A percentile compares a stretch with the other conserved stretches of the same genome.
Conservation (phyloP, 2,329 filamentous ascomycete genomes). For the Neoarthrinium moseri region DNA sequence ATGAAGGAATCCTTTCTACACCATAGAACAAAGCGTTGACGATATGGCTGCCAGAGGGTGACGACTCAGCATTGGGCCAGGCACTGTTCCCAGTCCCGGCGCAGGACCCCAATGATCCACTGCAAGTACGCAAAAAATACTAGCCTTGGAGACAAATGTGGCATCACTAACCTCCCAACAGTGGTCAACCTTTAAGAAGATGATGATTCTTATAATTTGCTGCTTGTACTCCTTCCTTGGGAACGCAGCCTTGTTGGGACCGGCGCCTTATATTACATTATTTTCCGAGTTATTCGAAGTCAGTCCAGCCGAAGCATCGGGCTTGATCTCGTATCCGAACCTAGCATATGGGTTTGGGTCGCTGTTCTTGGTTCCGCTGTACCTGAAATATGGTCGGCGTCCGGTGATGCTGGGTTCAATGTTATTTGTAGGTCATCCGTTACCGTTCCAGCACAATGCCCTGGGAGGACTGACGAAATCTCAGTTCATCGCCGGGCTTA, state of each 20-base stretch:
- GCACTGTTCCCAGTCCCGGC: slow-evolving; percentile 60
- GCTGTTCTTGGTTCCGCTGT: slow-evolving; percentile 55
- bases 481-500: slow-evolving; percentile 38
- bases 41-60: slow-evolving; percentile 41
- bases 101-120: slow-evolving; percentile 60
- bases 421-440: slow-evolving; percentile 25
- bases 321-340: slow-evolving; percentile 59
- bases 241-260: slow-evolving; percentile 54
- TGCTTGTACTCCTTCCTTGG: slow-evolving; percentile 58
- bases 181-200: slow-evolving; percentile 57
- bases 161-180: slow-evolving; percentile 18
- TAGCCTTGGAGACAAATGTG: not conserved
- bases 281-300: slow-evolving; percentile 52
- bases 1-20: slow-evolving; percentile 7
- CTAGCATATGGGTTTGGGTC: slow-evolving; percentile 59
- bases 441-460: too few species aligned
- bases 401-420: slow-evolving; percentile 41
- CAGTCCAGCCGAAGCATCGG: slow-evolving; percentile 48
- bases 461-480: not conserved
- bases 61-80: slow-evolving; percentile 59
- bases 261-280: slow-evolving; percentile 56
- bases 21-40: too few species aligned
- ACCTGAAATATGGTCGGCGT: slow-evolving; percentile 46
- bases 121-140: slow-evolving; percentile 39
- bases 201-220: slow-evolving; percentile 52